Evolutionary conservation across 2,329 filamentous ascomycete genomes (phyloP).

Genomic region (Penicillium sp.): DNA sequence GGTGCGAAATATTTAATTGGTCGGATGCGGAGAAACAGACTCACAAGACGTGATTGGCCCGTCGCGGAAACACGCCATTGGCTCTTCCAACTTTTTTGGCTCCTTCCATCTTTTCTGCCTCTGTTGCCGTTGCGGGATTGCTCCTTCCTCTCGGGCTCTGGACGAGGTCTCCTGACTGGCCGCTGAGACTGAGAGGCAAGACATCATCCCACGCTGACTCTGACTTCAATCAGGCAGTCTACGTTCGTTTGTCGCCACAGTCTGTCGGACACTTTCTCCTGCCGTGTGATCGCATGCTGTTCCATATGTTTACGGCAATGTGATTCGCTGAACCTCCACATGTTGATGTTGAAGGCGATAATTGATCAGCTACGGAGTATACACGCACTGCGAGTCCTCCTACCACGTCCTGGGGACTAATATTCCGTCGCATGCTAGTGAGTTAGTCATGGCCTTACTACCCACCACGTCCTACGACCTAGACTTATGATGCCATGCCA

Average conservation of each 20-base stretch:
- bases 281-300: neutral
- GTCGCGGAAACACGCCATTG: neutral
- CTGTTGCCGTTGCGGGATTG: neutral
- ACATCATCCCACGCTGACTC: no score
- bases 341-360: no score
- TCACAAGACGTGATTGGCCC: neutral
- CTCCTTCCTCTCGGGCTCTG: neutral
- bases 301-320: neutral
- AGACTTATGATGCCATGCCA: constrained; percentile 1
- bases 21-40: neutral
- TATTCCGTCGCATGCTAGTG: neutral
- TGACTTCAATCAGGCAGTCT: no score
- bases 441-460: no score
- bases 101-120: neutral
- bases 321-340: no score
- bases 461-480: neutral
- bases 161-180: no score
- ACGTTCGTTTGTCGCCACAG: neutral
- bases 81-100: constrained; percentile 7
- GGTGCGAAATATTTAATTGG: neutral
- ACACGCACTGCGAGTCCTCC: no score
- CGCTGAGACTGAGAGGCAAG: no score
- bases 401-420: neutral
- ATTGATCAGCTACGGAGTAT: no score
- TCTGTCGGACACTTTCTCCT: neutral